phyloP scores from a whole-genome alignment of 345 rosid genomes.

The Citrus australasica region DNA sequence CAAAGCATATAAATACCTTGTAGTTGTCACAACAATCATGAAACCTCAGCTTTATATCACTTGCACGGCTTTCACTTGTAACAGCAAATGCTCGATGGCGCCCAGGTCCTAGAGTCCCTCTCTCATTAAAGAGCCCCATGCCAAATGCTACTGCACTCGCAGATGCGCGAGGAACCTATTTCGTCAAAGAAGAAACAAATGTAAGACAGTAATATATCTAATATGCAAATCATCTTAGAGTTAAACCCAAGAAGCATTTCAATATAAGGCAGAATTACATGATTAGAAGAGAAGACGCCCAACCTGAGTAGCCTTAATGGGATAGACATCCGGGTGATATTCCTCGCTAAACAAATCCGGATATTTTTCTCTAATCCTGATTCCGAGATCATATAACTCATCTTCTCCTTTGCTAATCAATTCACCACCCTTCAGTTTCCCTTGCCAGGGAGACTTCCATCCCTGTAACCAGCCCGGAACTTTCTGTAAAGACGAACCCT shows the following conservation, averaged over 20 bases:
- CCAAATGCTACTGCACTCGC: slow-evolving; percentile 99
- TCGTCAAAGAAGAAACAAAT: neutral
- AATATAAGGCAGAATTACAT: neutral
- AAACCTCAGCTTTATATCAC: slow-evolving; percentile 79
- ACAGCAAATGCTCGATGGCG: slow-evolving; percentile 80
- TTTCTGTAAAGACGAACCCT: slow-evolving; percentile 32
- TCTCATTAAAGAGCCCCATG: slow-evolving; percentile 82
- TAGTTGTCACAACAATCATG: slow-evolving; percentile 80
- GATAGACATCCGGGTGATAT: slow-evolving; percentile 85
- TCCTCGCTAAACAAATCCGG: slow-evolving; percentile 66
- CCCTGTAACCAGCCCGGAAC: slow-evolving; percentile 68
- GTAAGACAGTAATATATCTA: neutral
- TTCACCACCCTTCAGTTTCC: slow-evolving; percentile 83
- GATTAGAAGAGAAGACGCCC: neutral
- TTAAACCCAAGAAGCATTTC: neutral
- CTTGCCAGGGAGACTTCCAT: slow-evolving; percentile 87
- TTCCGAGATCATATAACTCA: slow-evolving; percentile 72
- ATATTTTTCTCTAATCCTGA: slow-evolving; percentile 69
- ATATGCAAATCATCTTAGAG: neutral
- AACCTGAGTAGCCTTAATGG: slow-evolving; percentile 83
- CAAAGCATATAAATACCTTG: slow-evolving; percentile 47
- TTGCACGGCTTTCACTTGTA: slow-evolving; percentile 88
- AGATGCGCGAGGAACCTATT: slow-evolving; percentile 87
- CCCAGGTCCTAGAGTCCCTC: slow-evolving; percentile 80
- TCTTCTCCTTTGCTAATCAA: slow-evolving; percentile 71